Conservation (phyloP, 345 rosid genomes). For the Camelina neglecta region DNA sequence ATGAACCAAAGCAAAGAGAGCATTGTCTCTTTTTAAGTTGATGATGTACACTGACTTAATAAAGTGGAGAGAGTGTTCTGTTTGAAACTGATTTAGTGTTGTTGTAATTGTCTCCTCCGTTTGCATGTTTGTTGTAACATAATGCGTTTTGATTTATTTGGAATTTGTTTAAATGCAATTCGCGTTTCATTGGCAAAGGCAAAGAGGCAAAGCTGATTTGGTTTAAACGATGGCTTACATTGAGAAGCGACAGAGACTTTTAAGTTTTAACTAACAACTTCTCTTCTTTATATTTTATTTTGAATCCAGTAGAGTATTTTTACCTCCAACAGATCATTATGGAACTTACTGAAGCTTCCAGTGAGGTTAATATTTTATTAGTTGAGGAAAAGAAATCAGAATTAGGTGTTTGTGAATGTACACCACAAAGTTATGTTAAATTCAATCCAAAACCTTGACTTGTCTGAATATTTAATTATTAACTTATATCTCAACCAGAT, state of each 20-base stretch:
- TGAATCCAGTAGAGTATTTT: too few relatives aligned
- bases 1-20: conserved; percentile 27
- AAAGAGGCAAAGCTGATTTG: neutral
- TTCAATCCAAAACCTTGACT: too few relatives aligned
- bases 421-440: too few relatives aligned
- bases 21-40: conserved; percentile 7
- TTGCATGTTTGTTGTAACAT: conserved; percentile 32
- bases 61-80: conserved; percentile 26
- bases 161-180: neutral
- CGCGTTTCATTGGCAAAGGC: neutral
- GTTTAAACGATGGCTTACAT: neutral
- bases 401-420: too few relatives aligned
- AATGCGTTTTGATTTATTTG: conserved; percentile 22
- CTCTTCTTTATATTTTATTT: too few relatives aligned
- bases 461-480: too few relatives aligned
- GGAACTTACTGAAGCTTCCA: too few relatives aligned
- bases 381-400: too few relatives aligned
- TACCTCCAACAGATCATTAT: too few relatives aligned
- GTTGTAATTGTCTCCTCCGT: neutral
- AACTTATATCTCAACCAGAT: neutral
- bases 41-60: conserved; percentile 6
- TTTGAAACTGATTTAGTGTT: conserved; percentile 11
- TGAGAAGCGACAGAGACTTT: neutral
- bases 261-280: too few relatives aligned
- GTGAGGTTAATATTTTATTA: too few relatives aligned